Percentiles rank a stretch among this genome's conserved stretches.
Conservation (phyloP, 352 stramenopile species). For the Globisporangium takayamanum region DNA sequence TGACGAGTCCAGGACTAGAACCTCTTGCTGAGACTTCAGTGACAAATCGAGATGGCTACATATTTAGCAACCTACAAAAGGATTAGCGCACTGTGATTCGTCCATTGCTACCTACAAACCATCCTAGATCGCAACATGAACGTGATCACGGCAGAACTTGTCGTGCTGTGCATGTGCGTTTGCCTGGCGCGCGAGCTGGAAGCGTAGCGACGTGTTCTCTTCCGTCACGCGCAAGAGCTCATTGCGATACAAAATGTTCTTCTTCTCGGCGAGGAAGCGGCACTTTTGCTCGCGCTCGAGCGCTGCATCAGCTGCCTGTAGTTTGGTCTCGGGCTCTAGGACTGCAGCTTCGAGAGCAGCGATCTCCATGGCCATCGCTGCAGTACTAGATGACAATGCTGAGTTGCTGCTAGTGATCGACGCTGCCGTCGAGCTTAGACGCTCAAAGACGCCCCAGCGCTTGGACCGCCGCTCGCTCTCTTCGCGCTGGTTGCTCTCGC, state of each 20-base stretch:
- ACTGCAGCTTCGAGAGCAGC: slow-evolving; percentile 12
- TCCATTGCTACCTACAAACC: too few species aligned
- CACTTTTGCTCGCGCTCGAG: slow-evolving; percentile 64
- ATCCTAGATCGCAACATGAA: slow-evolving; percentile 22
- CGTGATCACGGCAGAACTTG: slow-evolving; percentile 17
- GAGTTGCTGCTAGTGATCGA: slow-evolving; percentile 2
- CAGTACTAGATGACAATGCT: neutral
- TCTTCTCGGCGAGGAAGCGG: slow-evolving; percentile 60
- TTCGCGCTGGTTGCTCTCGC: slow-evolving; percentile 8
- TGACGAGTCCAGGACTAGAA: too few species aligned
- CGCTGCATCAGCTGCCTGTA: slow-evolving; percentile 26
- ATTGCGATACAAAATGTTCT: slow-evolving; percentile 73
- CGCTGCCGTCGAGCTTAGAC: slow-evolving; percentile 23
- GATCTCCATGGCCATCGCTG: neutral
- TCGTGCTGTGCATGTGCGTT: slow-evolving; percentile 17
- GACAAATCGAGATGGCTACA: too few species aligned
- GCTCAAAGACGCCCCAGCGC: slow-evolving; percentile 36
- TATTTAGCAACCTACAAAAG: too few species aligned
- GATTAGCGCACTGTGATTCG: too few species aligned
- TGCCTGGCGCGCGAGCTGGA: slow-evolving; percentile 17
- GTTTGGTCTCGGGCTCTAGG: slow-evolving; percentile 24
- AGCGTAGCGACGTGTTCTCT: slow-evolving; percentile 45
- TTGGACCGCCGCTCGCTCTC: slow-evolving; percentile 16
- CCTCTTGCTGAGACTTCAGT: too few species aligned
- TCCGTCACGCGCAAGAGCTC: slow-evolving; percentile 48